These are phyloP conservation scores for Gomphus sp. DNA, from an alignment of 1,284 basidiomycete species.

Conservation along the genomic window DNA sequence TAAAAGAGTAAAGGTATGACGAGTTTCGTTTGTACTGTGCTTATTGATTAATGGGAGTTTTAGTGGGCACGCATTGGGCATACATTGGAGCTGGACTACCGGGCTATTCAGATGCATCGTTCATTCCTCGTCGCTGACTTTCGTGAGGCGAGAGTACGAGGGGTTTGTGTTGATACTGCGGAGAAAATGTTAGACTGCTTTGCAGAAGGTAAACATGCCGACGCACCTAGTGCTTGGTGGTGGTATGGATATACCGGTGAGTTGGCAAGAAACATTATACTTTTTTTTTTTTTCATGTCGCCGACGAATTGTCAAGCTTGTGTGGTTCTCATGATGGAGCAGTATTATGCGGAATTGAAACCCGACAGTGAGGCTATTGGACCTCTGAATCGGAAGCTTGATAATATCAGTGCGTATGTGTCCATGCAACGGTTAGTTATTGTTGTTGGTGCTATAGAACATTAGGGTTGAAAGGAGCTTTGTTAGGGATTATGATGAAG, in stretches of 20 bases:
- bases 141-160: constrained; percentile 7
- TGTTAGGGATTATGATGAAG: neutral
- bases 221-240: constrained; percentile 11
- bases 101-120: constrained; percentile 12
- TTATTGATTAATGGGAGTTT: neutral
- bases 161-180: constrained; percentile 11
- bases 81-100: constrained; percentile 12
- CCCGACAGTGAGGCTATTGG: neutral
- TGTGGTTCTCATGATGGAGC: constrained; percentile 7
- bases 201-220: constrained; percentile 10
- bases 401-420: constrained; percentile 1
- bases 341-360: neutral
- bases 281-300: neutral
- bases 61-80: constrained; percentile 14
- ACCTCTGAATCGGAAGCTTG: neutral
- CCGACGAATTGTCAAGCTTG: constrained; percentile 1
- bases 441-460: neutral
- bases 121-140: constrained; percentile 12
- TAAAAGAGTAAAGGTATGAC: neutral
- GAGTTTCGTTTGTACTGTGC: neutral
- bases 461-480: neutral
- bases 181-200: constrained; percentile 10
- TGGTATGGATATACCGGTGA: constrained; percentile 1
- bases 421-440: neutral
- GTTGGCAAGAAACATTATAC: neutral